These are phyloP conservation scores for Vaccinium corymbosum DNA, from an alignment of 148 eudicot species.

Conservation along the genomic window DNA sequence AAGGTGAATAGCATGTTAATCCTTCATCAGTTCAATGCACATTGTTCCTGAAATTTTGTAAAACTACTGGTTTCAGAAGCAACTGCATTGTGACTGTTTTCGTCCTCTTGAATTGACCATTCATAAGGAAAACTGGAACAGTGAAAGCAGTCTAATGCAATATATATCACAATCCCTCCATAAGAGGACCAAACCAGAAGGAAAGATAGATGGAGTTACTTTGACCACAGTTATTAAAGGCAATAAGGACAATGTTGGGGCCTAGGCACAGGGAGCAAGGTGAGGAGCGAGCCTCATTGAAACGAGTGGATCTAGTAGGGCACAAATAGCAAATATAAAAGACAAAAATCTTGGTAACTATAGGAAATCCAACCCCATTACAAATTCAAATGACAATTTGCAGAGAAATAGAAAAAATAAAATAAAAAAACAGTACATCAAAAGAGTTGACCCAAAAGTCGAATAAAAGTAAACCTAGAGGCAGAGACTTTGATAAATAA, in stretches of 20 bases:
- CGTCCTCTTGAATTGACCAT: constrained; percentile 4
- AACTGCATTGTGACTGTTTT: background rate
- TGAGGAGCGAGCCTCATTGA: background rate
- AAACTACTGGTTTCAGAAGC: background rate
- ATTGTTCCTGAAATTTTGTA: background rate
- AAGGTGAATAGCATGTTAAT: constrained; percentile 8
- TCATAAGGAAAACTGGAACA: background rate
- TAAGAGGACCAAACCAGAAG: background rate
- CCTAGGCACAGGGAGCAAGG: background rate
- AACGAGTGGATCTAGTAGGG: background rate
- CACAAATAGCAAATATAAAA: background rate
- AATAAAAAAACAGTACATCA: background rate
- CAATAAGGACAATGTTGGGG: background rate
- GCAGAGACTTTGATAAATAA: background rate
- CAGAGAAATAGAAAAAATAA: background rate
- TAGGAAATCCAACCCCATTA: background rate
- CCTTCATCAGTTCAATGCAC: background rate
- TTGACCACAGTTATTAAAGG: background rate
- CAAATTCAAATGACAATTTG: background rate
- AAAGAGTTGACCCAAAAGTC: background rate
- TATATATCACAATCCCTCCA: background rate
- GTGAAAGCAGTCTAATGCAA: background rate
- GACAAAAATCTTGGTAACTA: background rate
- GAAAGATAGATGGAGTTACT: constrained; percentile 3
- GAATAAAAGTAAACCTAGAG: background rate